Evolutionary conservation across 2,329 filamentous ascomycete species (phyloP).

Genomic region (Rhynchosporium graminicola): DNA sequence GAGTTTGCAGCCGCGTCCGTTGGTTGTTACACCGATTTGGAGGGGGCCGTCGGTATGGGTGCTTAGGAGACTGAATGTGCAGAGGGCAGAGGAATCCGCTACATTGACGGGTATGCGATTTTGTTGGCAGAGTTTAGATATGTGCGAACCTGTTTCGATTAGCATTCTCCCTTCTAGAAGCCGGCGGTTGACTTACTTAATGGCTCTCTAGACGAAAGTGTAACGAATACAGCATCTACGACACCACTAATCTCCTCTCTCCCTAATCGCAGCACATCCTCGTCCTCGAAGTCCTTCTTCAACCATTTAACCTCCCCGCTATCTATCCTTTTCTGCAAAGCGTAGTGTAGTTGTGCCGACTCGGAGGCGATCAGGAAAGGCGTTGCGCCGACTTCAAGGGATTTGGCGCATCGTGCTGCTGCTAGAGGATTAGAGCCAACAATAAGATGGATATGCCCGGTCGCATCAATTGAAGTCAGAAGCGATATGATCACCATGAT

Average conservation of each 20-base stretch:
- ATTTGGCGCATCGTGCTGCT: constrained; percentile 77
- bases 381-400: constrained; percentile 76
- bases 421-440: constrained; percentile 85
- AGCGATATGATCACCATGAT: constrained; percentile 48
- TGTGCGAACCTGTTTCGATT: constrained; percentile 54
- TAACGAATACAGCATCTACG: constrained; percentile 93
- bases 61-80: constrained; percentile 86
- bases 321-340: constrained; percentile 63
- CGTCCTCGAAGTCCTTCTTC: constrained; percentile 65
- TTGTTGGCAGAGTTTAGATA: constrained; percentile 73
- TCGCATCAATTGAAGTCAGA: constrained; percentile 71
- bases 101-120: constrained; percentile 92
- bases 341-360: constrained; percentile 58
- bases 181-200: constrained; percentile 39
- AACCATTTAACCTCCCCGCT: constrained; percentile 67
- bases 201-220: constrained; percentile 53
- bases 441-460: constrained; percentile 76
- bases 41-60: constrained; percentile 88
- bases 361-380: constrained; percentile 78
- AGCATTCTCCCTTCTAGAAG: neutral
- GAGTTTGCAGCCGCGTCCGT: constrained; percentile 90
- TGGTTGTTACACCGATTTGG: constrained; percentile 94
- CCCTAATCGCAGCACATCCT: constrained; percentile 75
- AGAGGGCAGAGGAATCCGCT: constrained; percentile 80
- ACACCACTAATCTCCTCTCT: constrained; percentile 73